phyloP scores from a whole-genome alignment of 2,329 filamentous ascomycete genomes.

The Penicillium nordicum region DNA sequence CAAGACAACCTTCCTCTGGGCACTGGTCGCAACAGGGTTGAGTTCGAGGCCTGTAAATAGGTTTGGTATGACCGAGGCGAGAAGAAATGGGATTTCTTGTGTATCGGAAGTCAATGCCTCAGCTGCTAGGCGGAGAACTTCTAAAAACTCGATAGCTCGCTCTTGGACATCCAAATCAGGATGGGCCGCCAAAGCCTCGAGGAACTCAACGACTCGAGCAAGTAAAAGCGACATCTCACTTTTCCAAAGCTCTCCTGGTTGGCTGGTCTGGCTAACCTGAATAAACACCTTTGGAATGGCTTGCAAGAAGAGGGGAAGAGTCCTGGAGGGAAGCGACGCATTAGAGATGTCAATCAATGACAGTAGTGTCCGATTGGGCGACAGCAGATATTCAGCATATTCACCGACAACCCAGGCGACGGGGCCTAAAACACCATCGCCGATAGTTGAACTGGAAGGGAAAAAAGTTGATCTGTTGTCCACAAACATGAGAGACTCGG shows the following conservation, averaged over 20 bases:
- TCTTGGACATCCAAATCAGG: constrained; percentile 93
- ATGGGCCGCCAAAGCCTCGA: constrained; percentile 75
- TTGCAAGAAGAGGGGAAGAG: constrained; percentile 77
- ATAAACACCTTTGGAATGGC: constrained; percentile 82
- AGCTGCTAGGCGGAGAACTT: constrained; percentile 79
- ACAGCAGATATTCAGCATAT: constrained; percentile 69
- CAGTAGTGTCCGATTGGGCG: constrained; percentile 68
- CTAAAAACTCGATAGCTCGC: constrained; percentile 85
- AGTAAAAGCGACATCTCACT: constrained; percentile 73
- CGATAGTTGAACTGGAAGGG: constrained; percentile 49
- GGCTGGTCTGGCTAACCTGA: constrained; percentile 61
- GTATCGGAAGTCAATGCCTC: constrained; percentile 59
- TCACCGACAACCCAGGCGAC: constrained; percentile 86
- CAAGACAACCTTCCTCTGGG: constrained; percentile 80
- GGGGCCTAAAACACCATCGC: constrained; percentile 66
- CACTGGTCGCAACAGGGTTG: constrained; percentile 80
- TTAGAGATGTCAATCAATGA: constrained; percentile 67
- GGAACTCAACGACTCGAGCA: constrained; percentile 73
- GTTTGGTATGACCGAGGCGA: constrained; percentile 86
- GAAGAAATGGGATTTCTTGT: constrained; percentile 70
- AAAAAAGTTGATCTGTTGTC: constrained; percentile 59
- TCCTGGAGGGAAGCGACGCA: constrained; percentile 57
- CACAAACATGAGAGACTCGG: constrained; percentile 66
- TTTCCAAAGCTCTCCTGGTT: constrained; percentile 70
- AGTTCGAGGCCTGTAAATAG: constrained; percentile 83